Base-by-base conservation (phyloP, 129 eudicot genomes). In the Artemisia annua region DNA sequence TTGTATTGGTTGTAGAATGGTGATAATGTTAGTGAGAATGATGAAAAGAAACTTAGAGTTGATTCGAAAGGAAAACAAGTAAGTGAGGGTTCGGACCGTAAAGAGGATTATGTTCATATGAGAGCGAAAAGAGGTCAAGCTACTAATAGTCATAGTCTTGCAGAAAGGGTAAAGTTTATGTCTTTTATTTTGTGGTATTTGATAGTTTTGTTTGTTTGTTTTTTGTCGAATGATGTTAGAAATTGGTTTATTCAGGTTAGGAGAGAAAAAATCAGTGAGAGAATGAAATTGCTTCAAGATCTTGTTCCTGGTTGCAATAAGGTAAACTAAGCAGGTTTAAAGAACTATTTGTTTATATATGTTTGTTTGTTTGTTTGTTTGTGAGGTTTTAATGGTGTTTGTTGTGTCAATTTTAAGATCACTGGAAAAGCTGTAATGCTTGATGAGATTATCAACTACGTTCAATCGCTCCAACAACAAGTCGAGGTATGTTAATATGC, bases 271-370 rank as follows among this genome's bases (percentile, higher is more conserved):
- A 93, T 93, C 16, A 93, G 98, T 81, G 98, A 93, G 89, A 91
- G 98, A 48, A 93, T 93, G 98, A 83, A 87, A 69, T 78, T 90
- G 84, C 96, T 93, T 71, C 98, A 93, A 87, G 98, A 93, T 67
- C 90, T 93, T 59, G 98, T 93, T 71, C 98, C 98, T 69, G 98
- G 98, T 63, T 93, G 98, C 88, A 89, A 85, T 68, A 93, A 93
- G 98, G 98, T 92, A 55, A 12, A 24, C 11, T 19, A 57, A 48
- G 11, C 11, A 39, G 10, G 46, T 39, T 39, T 39, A 39, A 32
- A 7, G 46, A 1, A 8, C 12, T 57, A 56, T 9, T 20, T 55
- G 32, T 13, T 30, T 35, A 30, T 63, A 15, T 39, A 13, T 60
- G 46, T 57, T 20, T 53, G 2, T 53, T 7, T 15, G 22, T 43